Conservation (phyloP, 2,329 filamentous ascomycete species). For the Dactylellina sp. region DNA sequence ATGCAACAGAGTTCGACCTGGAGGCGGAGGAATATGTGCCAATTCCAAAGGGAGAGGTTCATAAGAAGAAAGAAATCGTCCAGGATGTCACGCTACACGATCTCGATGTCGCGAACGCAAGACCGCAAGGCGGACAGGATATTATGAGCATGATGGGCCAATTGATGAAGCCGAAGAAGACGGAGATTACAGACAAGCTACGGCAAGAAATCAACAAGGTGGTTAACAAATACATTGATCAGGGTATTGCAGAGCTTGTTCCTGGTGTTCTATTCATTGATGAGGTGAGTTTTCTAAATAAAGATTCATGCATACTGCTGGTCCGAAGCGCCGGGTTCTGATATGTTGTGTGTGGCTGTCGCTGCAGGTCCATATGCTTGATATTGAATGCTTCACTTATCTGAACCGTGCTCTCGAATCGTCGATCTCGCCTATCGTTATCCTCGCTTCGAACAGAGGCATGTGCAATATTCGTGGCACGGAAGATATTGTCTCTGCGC, state of each 20-base stretch:
- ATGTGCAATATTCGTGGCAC: slow-evolving; percentile 92
- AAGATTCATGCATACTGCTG: slow-evolving; percentile 55
- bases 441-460: slow-evolving; percentile 95
- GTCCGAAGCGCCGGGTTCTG: slow-evolving; percentile 43
- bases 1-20: slow-evolving; percentile 97
- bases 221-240: slow-evolving; percentile 98
- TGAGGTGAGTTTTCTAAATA: slow-evolving; percentile 73
- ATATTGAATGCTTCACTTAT: slow-evolving; percentile 99
- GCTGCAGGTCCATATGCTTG: slow-evolving; percentile 93
- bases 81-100: slow-evolving; percentile 98
- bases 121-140: slow-evolving; percentile 94
- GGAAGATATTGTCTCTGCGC: slow-evolving; percentile 82
- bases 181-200: slow-evolving; percentile 98
- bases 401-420: slow-evolving; percentile 98
- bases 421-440: slow-evolving; percentile 93
- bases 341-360: slow-evolving; percentile 40
- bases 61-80: slow-evolving; percentile 99
- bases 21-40: slow-evolving; percentile 99
- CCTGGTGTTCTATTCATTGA: slow-evolving; percentile 98
- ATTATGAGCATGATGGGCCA: slow-evolving; percentile 99
- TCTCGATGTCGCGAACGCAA: slow-evolving; percentile 92
- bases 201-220: slow-evolving; percentile 98
- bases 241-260: slow-evolving; percentile 97
- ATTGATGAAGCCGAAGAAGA: slow-evolving; percentile 99
- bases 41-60: slow-evolving; percentile 97